Evolutionary conservation across 2,329 filamentous ascomycete genomes (phyloP), one percentile per base, ranked within the genome.

Genomic region (Pseudogymnoascus sp.): DNA sequence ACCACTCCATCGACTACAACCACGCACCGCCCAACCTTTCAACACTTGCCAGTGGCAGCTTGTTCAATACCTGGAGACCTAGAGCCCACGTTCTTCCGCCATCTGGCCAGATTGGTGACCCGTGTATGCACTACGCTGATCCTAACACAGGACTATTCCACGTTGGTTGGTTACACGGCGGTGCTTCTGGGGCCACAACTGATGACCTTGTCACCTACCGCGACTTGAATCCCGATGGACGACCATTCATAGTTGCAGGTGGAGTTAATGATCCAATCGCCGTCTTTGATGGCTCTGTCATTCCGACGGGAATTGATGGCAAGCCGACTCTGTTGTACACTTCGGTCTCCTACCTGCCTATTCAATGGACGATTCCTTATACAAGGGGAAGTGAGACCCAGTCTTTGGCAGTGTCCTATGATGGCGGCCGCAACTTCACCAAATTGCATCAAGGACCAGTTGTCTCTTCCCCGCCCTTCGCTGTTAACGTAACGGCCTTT

Each of bases 361-460:
- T 80, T 11, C 75, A 78, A 40, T 80, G 78, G 78, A 79, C 76
- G 8, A 74, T 79, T 38, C 71, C 72, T 26, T 79, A 80, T 65
- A 77, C 74, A n/a, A 74, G 76, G 9, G 78, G 77, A 7, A 76
- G 76, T 38, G 79, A 81, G 66, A 77, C 78, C 0, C 77, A 80
- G 61, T 76, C 75, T 13, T 69, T 80, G 1, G 79, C 78, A 1
- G 72, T 78, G 4, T 75, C 72, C 1, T 66, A 36, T 10, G 71
- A 75, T 17, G 76, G 76, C n/a, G 47, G 47, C 9, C 69, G 68
- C 10, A 78, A 77, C 64, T 77, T 77, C 60, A 74, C 75, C 28
- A 77, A 77, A 59, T 65, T 77, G 3, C 66, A 70, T 5, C 71
- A 76, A 26, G 75, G 74, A 0, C 76, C 77, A 0, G 71, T 71